phyloP scores from a whole-genome alignment of 768 basidiomycete genomes.

The Pleurotus tuoliensis region DNA sequence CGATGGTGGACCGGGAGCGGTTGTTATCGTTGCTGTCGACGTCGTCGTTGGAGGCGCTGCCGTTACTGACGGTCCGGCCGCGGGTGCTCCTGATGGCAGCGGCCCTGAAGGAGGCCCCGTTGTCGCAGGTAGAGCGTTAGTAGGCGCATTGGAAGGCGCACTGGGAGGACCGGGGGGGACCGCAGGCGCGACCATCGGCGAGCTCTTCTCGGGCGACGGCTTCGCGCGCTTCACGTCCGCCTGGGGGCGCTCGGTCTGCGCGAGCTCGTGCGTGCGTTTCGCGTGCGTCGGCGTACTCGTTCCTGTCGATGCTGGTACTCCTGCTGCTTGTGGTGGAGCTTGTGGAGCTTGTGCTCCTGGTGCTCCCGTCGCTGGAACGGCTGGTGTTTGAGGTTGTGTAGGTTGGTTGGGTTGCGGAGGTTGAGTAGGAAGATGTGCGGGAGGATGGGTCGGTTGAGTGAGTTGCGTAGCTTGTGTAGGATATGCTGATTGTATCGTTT shows the following conservation, averaged over 20 bases:
- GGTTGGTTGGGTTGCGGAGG: too few species aligned
- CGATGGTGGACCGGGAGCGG: constrained; percentile 16
- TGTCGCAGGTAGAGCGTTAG: constrained; percentile 16
- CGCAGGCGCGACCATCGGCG: neutral
- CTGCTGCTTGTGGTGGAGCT: too few species aligned
- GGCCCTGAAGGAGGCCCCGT: constrained; percentile 7
- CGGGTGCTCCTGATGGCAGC: constrained; percentile 12
- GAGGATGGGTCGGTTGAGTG: too few species aligned
- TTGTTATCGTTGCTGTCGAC: constrained; percentile 12
- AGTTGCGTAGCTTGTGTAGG: neutral
- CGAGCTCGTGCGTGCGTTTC: neutral
- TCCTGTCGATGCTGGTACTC: too few species aligned
- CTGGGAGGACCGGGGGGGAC: neutral
- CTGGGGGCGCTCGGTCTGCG: neutral
- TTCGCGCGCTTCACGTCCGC: constrained; percentile 1
- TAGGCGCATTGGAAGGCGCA: constrained; percentile 9
- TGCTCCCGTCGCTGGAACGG: too few species aligned
- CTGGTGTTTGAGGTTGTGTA: too few species aligned
- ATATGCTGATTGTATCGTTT: too few species aligned
- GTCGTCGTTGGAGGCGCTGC: constrained; percentile 16
- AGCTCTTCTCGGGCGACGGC: neutral
- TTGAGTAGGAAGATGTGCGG: too few species aligned
- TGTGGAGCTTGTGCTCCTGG: too few species aligned
- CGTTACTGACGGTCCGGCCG: constrained; percentile 14
- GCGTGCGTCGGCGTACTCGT: neutral